Percentiles rank a stretch among this genome's conserved stretches.
Conservation (phyloP, 176 grass and related monocot genomes). For the Oryza officinalis region DNA sequence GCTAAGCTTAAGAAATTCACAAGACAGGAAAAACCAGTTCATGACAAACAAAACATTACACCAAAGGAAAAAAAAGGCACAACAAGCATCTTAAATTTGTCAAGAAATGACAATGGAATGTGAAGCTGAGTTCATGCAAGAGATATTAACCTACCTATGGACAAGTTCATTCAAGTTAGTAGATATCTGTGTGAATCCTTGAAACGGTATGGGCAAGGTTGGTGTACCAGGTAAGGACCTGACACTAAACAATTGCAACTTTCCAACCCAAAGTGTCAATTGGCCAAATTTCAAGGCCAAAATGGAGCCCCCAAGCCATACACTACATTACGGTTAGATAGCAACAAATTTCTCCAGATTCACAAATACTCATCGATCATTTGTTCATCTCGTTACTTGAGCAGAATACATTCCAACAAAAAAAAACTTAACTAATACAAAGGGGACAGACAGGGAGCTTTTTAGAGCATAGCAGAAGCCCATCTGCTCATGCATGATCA, state of each 20-base stretch:
- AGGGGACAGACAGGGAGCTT: not conserved
- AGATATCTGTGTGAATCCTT: not conserved
- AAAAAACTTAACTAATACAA: not conserved
- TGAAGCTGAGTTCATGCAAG: not conserved
- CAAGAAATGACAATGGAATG: not conserved
- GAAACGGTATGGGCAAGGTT: not conserved
- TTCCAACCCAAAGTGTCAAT: not conserved
- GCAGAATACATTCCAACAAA: not conserved
- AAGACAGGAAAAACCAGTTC: not conserved
- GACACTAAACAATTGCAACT: not conserved
- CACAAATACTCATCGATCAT: not conserved
- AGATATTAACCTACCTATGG: not conserved
- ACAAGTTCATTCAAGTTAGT: not conserved
- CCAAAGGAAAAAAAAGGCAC: not conserved
- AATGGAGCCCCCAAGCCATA: not conserved
- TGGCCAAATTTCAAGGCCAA: not conserved
- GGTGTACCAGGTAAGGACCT: not conserved
- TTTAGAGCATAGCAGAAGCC: not conserved
- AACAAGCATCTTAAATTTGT: not conserved
- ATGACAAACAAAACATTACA: not conserved
- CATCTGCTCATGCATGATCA: not conserved
- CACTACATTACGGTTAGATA: not conserved
- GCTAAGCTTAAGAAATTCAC: not conserved
- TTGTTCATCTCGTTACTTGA: not conserved
- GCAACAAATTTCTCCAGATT: not conserved